Base-by-base conservation (phyloP, 805 yeast genomes). In the Sugiyamaella smithiae region DNA sequence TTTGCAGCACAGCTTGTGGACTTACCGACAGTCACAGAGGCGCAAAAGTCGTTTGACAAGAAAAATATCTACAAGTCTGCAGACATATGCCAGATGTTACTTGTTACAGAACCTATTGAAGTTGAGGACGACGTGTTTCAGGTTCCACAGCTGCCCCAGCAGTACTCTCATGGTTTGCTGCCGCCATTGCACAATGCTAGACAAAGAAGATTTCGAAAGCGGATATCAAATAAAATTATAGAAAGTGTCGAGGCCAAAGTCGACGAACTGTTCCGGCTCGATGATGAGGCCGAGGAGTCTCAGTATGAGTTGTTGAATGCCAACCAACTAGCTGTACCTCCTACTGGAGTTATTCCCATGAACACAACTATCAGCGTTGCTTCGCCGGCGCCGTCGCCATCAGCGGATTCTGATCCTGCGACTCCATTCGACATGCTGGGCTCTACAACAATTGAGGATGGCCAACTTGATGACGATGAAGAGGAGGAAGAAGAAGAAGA, bases 1-100 rank as follows among this genome's bases (percentile, higher is more conserved):
- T 91, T 86, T 64, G 88, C 87, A 5, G 97, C 95, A 0, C 81
- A 88, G 54, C 69, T 93, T 29, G 80, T 93, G n/a, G 91, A 90
- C 58, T 70, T 93, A 54, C 99, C 99, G 0, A 87, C 96, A 0
- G 67, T 90, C 3, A 77, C 87, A 7, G 99, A 93, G 64, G 80
- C 86, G 5, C 88, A 84, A 64, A 93, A 93, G 67, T 82, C 96
- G 4, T 78, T 90, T 20, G 99, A 93, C 64, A 78, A 81, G 60
- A 91, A 91, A 64, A 93, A 88, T 62, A 77, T 93, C 22, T 84
- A 85, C 70, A 93, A 93, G 62, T 81, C 95, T 0, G 74, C 88
- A 28, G 98, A 93, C 65, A 73, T 91, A 5, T 80, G 85, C 48
- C 97, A 93, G 67, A 86, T 93, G 71, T 69, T 93, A 45, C 67